Evolutionary conservation across 2,329 filamentous ascomycete species (phyloP).

Genomic region (Xylaria sp.): DNA sequence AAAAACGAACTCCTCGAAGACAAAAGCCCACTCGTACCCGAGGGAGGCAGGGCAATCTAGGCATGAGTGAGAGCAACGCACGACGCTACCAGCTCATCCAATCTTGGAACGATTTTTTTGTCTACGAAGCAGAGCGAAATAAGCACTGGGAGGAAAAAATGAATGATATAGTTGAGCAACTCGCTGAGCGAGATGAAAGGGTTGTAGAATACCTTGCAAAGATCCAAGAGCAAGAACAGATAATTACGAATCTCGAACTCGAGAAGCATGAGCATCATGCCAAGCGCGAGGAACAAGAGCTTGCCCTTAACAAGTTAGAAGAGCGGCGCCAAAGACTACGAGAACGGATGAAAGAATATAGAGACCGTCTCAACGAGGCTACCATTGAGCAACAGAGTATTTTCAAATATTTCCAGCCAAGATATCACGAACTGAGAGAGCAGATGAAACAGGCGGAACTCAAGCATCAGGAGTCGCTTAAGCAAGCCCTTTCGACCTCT

Average conservation of each 20-base stretch:
- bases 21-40: background rate
- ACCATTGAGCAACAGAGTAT: conserved; percentile 59
- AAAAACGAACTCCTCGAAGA: conserved; percentile 26
- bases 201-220: conserved; percentile 30
- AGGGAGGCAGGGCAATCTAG: conserved; percentile 24
- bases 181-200: conserved; percentile 32
- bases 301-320: conserved; percentile 44
- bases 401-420: conserved; percentile 49
- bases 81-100: conserved; percentile 34
- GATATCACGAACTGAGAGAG: conserved; percentile 49
- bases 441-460: conserved; percentile 51
- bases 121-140: conserved; percentile 35
- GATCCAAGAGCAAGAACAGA: conserved; percentile 31
- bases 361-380: conserved; percentile 56
- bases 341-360: conserved; percentile 52
- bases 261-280: conserved; percentile 45
- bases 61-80: conserved; percentile 31
- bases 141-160: conserved; percentile 39
- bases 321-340: conserved; percentile 42
- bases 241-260: conserved; percentile 43
- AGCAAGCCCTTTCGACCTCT: conserved; percentile 33
- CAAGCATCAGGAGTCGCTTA: conserved; percentile 49
- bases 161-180: conserved; percentile 29
- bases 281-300: conserved; percentile 40
- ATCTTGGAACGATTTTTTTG: conserved; percentile 40